Evolutionary conservation across 305 asterid genomes (phyloP).

Genomic region (Coffea humblotiana): DNA sequence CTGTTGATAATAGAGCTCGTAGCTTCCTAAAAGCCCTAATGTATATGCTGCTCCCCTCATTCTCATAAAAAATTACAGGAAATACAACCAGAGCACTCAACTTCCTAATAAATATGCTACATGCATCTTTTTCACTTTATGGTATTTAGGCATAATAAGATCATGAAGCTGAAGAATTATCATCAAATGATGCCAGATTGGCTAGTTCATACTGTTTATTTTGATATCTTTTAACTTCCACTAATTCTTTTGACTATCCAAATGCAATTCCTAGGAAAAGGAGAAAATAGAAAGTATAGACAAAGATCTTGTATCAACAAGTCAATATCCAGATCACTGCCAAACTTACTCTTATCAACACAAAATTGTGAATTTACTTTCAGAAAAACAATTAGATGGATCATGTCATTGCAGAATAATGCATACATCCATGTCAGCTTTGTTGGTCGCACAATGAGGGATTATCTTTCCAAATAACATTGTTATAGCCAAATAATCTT

Average conservation of each 20-base stretch:
- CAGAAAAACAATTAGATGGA: neutral
- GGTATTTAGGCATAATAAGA: too few relatives aligned
- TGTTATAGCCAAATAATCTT: slow-evolving; percentile 47
- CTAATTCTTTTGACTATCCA: neutral
- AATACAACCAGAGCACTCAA: too few relatives aligned
- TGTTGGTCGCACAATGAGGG: slow-evolving; percentile 3
- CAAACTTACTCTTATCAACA: neutral
- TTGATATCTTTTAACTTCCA: neutral
- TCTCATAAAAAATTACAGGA: too few relatives aligned
- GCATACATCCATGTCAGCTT: neutral
- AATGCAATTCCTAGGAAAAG: neutral
- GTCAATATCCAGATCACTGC: neutral
- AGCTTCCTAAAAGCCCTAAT: too few relatives aligned
- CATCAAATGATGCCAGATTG: too few relatives aligned
- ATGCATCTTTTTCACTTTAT: too few relatives aligned
- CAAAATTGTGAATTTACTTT: neutral
- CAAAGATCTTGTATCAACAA: neutral
- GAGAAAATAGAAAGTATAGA: neutral
- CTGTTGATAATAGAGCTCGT: too few relatives aligned
- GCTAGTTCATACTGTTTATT: too few relatives aligned
- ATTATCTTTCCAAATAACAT: slow-evolving; percentile 43
- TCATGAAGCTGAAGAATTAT: neutral
- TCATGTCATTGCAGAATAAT: neutral
- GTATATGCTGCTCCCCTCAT: too few relatives aligned
- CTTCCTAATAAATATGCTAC: too few relatives aligned